Evolutionary conservation across 202 grass and related monocot genomes (phyloP), one percentile per base, ranked within the genome.

Genomic region (Saccharum hybrid): DNA sequence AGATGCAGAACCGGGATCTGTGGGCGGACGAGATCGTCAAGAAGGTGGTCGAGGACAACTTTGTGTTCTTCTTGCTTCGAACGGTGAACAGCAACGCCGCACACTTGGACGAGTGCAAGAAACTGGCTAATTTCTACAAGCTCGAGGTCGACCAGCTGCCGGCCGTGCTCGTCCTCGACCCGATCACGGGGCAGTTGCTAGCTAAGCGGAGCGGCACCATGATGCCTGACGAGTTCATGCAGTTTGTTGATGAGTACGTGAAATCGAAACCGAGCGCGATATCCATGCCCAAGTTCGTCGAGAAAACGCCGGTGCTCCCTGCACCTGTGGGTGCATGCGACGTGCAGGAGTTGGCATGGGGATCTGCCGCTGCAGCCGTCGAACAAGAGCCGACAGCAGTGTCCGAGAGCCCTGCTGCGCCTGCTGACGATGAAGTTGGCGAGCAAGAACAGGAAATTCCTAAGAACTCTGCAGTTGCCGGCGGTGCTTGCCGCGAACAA

Each of bases 121-220:
- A 85, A 7, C 42, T 89, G 23, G 71, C 42, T n/a, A 11, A 13
- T 43, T 89, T 65, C 12, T 89, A 89, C 82, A 71, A 15, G 23
- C 26, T 89, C 36, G 0, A 28, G 0, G 54, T 56, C 0, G 26
- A 77, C 0, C 21, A 85, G 42, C 82, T 81, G 19, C 71, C 87
- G 0, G 71, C 77, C 52, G 54, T 89, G 72, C 82, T 89, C 13
- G 45, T 89, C 57, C 6, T 85, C 1, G 87, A 89, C 66, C 87
- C 87, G 0, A 46, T 89, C 87, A 89, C 87, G 64, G 87, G 82
- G 10, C 65, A 85, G 78, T 2, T 65, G 77, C 52, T 77, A 3
- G 72, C 28, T n/a, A 77, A 31, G 72, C 33, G 36, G 71, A 70
- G 72, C 82, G 77, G 72, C 65, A 3, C 59, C 46, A 70, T 89